Evolutionary conservation across 1,139 yeast genomes (phyloP).

Genomic region (Kodamaea alishanica): DNA sequence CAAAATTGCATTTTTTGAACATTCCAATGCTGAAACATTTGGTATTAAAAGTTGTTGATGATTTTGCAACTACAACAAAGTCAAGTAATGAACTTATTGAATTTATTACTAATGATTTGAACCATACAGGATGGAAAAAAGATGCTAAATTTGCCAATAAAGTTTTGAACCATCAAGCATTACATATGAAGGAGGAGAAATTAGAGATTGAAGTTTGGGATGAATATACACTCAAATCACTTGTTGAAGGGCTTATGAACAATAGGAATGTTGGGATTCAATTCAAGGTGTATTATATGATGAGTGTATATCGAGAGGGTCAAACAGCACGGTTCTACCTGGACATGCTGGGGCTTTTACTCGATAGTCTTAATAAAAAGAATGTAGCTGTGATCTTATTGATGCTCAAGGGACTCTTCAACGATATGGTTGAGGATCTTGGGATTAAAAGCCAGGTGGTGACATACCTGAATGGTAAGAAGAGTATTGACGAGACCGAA

Average conservation of each 20-base stretch:
- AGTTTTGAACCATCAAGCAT: constrained; percentile 24
- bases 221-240: not conserved
- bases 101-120: constrained; percentile 36
- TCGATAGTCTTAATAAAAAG: constrained; percentile 9
- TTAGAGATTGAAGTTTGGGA: constrained; percentile 10
- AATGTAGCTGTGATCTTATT: constrained; percentile 10
- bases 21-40: constrained; percentile 35
- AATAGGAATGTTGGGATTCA: too few species aligned
- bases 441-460: constrained; percentile 22
- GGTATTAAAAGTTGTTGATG: constrained; percentile 32
- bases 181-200: constrained; percentile 9
- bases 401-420: constrained; percentile 24
- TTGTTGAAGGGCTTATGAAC: not conserved
- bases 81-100: constrained; percentile 24
- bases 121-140: constrained; percentile 26
- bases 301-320: constrained; percentile 17
- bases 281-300: constrained; percentile 12
- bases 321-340: constrained; percentile 13
- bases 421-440: constrained; percentile 21
- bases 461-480: constrained; percentile 10
- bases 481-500: constrained; percentile 19
- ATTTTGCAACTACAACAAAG: constrained; percentile 30
- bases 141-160: constrained; percentile 32
- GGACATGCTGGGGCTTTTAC: constrained; percentile 8
- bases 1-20: constrained; percentile 28